Base-by-base conservation (phyloP, 371 early-diverging fungal genomes). In the Saksenaea oblongispora region DNA sequence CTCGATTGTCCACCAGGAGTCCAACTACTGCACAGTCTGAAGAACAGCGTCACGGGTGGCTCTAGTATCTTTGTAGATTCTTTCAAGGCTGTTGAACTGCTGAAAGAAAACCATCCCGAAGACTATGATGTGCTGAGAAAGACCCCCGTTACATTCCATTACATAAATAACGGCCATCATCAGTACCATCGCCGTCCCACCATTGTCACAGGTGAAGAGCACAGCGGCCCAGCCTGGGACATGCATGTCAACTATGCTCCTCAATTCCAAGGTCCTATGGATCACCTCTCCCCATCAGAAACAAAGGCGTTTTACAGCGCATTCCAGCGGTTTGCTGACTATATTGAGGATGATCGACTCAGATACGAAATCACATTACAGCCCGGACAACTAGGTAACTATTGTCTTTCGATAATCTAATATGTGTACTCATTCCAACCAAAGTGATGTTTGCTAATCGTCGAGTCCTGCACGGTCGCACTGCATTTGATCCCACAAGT, bases 251-350 rank as follows among this genome's bases (percentile, higher is more conserved):
- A 89, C 64, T 95, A 94, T 66, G 83, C 94, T 0, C 96, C 96
- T 28, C 95, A 92, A n/a, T 95, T 95, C 80, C 93, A 92, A 68
- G 96, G 93, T 0, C 92, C 93, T 5, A 65, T 93, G 58, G 89
- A 89, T 53, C 56, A 82, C 34, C 70, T 79, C 5, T 66, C 74
- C 5, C 77, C 84, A 1, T 58, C 75, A 7, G 63, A 80, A 28
- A 79, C 86, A 47, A 76, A 60, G 15, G 47, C 64, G n/a, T 92
- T 91, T 64, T 94, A 95, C 69, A 59, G 73, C 41, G 95, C 94
- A 0, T 86, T 93, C 71, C 77, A 78, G 44, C 67, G 70, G 5
- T 92, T 93, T 72, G 85, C 85, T 31, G 81, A 82, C 10, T 75
- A 87, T 31, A 74, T 95, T 57, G 78, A 89, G 37, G 72, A 80